A percentile compares a stretch with the other conserved stretches of the same genome.
These are phyloP conservation scores for Ogataea methanolica DNA, from an alignment of 805 yeast species.

Conservation along the genomic window DNA sequence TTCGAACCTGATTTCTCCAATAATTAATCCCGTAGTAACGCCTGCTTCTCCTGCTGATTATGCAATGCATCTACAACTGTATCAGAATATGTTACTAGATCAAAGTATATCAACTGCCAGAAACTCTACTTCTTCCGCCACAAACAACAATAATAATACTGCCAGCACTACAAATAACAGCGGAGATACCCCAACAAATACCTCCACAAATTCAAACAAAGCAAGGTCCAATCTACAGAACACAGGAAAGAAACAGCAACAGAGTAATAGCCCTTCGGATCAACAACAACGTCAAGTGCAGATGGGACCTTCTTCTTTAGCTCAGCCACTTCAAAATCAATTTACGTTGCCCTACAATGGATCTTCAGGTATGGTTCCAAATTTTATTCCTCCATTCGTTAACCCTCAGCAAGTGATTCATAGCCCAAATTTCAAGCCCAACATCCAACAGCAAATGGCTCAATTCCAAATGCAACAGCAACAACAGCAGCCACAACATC, in stretches of 20 bases:
- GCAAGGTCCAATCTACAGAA: slow-evolving; percentile 1
- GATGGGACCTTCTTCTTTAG: background rate
- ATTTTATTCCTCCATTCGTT: background rate
- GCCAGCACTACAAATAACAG: background rate
- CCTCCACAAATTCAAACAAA: slow-evolving; percentile 4
- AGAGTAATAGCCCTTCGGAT: background rate
- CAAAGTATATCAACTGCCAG: too few species aligned
- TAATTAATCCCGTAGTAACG: slow-evolving; percentile 14
- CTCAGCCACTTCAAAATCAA: background rate
- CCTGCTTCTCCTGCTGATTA: slow-evolving; percentile 29
- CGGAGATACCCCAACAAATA: background rate
- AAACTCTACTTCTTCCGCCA: background rate
- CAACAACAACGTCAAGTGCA: slow-evolving; percentile 1
- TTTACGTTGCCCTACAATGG: background rate
- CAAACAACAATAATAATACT: slow-evolving; percentile 1
- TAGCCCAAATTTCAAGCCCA: slow-evolving; percentile 5
- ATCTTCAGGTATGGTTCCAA: slow-evolving; percentile 1
- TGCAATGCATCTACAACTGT: slow-evolving; percentile 30
- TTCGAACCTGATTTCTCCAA: slow-evolving; percentile 23
- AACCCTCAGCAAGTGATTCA: slow-evolving; percentile 3
- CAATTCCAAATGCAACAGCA: slow-evolving; percentile 4
- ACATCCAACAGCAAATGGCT: background rate
- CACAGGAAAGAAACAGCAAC: background rate
- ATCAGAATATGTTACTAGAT: slow-evolving; percentile 28
- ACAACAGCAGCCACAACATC: slow-evolving; percentile 1